Conservation (phyloP, 2,329 filamentous ascomycete species). For the Curvularia lunata region DNA sequence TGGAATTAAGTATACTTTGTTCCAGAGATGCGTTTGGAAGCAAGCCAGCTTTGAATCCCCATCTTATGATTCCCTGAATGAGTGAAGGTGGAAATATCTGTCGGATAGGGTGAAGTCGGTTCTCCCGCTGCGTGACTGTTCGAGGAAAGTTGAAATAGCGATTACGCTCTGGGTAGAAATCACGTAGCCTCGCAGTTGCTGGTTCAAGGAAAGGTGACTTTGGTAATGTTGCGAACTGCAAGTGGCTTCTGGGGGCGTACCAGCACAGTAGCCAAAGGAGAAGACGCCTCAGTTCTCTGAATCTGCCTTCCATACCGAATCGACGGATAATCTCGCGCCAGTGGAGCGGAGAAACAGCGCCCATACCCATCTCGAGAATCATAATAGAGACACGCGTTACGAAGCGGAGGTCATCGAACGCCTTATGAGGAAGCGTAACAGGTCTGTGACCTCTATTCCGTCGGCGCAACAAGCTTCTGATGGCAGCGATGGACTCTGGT, state of each 20-base stretch:
- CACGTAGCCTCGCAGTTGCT: slow-evolving; percentile 27
- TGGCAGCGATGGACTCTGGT: slow-evolving; percentile 53
- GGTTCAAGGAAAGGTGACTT: slow-evolving; percentile 31
- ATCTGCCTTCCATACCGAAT: slow-evolving; percentile 62
- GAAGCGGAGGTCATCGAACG: slow-evolving; percentile 52
- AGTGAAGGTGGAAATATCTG: slow-evolving; percentile 33
- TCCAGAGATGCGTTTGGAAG: slow-evolving; percentile 33
- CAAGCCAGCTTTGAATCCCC: slow-evolving; percentile 44
- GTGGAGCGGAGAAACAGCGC: slow-evolving; percentile 49
- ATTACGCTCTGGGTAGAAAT: slow-evolving; percentile 17
- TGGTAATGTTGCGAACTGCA: slow-evolving; percentile 28
- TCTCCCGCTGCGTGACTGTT: slow-evolving; percentile 13
- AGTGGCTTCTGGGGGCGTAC: slow-evolving; percentile 40
- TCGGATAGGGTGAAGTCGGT: slow-evolving; percentile 34
- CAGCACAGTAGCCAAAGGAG: slow-evolving; percentile 58
- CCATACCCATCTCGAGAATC: slow-evolving; percentile 54
- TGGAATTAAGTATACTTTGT: slow-evolving; percentile 28
- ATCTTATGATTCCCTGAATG: slow-evolving; percentile 41
- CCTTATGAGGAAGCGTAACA: background rate
- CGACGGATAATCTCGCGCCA: slow-evolving; percentile 67
- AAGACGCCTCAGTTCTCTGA: slow-evolving; percentile 60
- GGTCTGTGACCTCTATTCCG: slow-evolving; percentile 50
- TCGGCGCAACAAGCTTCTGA: slow-evolving; percentile 46
- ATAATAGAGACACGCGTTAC: slow-evolving; percentile 57
- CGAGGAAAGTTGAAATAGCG: slow-evolving; percentile 29